Conservation (phyloP, 768 basidiomycete genomes). For the Chalciporus pseudorubinellus region DNA sequence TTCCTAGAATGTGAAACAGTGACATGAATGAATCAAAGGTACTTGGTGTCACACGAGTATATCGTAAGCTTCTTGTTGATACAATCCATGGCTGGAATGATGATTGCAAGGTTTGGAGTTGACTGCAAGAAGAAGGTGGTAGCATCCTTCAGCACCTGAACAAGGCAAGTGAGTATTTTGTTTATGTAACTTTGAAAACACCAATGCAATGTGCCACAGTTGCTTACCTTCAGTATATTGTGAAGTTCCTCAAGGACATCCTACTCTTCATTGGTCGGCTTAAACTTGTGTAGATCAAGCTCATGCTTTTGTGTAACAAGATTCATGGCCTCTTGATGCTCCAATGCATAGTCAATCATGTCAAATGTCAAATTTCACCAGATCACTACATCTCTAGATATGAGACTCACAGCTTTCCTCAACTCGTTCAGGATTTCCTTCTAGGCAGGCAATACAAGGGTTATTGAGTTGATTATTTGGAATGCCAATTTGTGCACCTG, state of each 20-base stretch:
- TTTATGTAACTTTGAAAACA: background rate
- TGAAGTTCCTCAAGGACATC: constrained; percentile 9
- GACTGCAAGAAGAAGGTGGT: constrained; percentile 26
- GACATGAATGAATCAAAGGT: background rate
- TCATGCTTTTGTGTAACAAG: background rate
- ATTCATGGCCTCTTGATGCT: background rate
- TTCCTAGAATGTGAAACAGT: constrained; percentile 4
- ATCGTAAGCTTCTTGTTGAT: constrained; percentile 25
- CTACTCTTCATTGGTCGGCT: constrained; percentile 16
- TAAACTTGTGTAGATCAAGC: constrained; percentile 13
- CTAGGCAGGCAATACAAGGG: constrained; percentile 24
- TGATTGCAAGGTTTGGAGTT: constrained; percentile 20
- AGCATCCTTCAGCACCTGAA: constrained; percentile 23
- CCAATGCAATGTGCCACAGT: too few species aligned
- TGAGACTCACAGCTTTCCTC: background rate
- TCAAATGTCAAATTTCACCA: constrained; percentile 9
- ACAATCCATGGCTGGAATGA: constrained; percentile 35
- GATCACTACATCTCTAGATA: constrained; percentile 27
- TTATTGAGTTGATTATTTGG: constrained; percentile 20
- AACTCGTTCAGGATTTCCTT: background rate
- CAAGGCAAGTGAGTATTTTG: constrained; percentile 27
- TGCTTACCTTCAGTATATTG: background rate
- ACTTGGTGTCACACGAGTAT: background rate
- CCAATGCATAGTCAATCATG: background rate
- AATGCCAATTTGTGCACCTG: constrained; percentile 23